Evolutionary conservation across 2,329 filamentous ascomycete species (phyloP).

Genomic region (Fusarium redolens): DNA sequence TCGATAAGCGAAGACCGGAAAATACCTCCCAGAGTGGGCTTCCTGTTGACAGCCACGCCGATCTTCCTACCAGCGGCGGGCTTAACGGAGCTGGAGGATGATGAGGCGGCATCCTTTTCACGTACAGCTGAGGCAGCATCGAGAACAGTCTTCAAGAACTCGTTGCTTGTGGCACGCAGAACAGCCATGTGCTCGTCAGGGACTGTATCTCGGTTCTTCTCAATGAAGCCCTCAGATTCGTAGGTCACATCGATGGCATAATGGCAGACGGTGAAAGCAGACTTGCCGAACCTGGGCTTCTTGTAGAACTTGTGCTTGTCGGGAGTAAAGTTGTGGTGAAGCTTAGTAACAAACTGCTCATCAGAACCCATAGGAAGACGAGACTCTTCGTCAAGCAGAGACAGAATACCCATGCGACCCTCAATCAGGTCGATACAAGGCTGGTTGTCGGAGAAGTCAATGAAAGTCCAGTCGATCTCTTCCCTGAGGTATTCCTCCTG

Average conservation of each 20-base stretch:
- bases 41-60: slow-evolving; percentile 91
- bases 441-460: slow-evolving; percentile 99
- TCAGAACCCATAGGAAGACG: slow-evolving; percentile 97
- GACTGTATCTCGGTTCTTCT: slow-evolving; percentile 99
- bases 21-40: slow-evolving; percentile 96
- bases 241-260: slow-evolving; percentile 99
- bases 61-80: slow-evolving; percentile 85
- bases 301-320: slow-evolving; percentile 98
- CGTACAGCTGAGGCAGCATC: slow-evolving; percentile 87
- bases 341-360: slow-evolving; percentile 94
- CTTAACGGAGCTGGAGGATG: slow-evolving; percentile 78
- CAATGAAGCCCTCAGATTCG: slow-evolving; percentile 98
- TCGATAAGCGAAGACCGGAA: slow-evolving; percentile 99
- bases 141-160: slow-evolving; percentile 85
- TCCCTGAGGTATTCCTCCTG: slow-evolving; percentile 97
- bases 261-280: slow-evolving; percentile 96
- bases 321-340: slow-evolving; percentile 90
- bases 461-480: slow-evolving; percentile 99
- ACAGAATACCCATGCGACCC: slow-evolving; percentile 92
- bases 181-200: slow-evolving; percentile 98
- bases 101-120: slow-evolving; percentile 83
- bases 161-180: slow-evolving; percentile 83
- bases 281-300: slow-evolving; percentile 97
- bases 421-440: slow-evolving; percentile 99
- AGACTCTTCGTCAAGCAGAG: slow-evolving; percentile 94